Evolutionary conservation across 768 basidiomycete genomes (phyloP), one percentile per base, ranked within the genome.

Genomic region (Lentinula detonsa): DNA sequence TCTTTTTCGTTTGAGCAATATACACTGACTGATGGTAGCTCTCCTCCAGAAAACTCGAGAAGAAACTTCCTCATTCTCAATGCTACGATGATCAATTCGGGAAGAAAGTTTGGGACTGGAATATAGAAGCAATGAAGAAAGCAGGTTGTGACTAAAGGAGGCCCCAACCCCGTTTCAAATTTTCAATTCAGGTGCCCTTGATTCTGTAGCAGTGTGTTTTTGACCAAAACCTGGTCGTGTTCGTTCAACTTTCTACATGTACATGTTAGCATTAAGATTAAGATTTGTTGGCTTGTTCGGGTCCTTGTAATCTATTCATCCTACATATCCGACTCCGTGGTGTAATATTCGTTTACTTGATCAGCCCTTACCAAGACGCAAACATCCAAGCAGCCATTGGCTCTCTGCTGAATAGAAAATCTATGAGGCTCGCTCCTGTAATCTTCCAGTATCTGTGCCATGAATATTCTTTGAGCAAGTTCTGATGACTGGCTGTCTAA

Each of bases 401-500:
- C 64, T 6, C 58, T 35, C 33, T 71, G 69, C 28, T 65, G 62
- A 13, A 66, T 58, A n/a, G 75, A 58, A 15, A 78, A 80, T 59
- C 71, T 68, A 18, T 71, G 67, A 5, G 74, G 72, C 40, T 64
- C 65, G 5, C 63, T 62, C 52, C 66, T 71, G 52, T 77, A 69
- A 37, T 79, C 77, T 13, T 62, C 59, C 49, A 79, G 61, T 21
- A 84, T 68, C 48, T 70, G 66, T 50, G 72, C 72, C 59, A 87
- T 80, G 35, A 73, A 83, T 40, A 65, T 67, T 8, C 73, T 71
- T 18, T 81, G 84, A 50, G 78, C 76, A 5, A 66, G 67, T 61
- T 86, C 85, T 28, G 76, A 72, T 21, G 74, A 70, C 43, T 72
- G 71, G 13, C 65, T 69, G 60, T 83, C 77, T 9, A 18, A 6